Evolutionary conservation across 805 yeast species (phyloP).

Genomic region (Metschnikowia henanensis): DNA sequence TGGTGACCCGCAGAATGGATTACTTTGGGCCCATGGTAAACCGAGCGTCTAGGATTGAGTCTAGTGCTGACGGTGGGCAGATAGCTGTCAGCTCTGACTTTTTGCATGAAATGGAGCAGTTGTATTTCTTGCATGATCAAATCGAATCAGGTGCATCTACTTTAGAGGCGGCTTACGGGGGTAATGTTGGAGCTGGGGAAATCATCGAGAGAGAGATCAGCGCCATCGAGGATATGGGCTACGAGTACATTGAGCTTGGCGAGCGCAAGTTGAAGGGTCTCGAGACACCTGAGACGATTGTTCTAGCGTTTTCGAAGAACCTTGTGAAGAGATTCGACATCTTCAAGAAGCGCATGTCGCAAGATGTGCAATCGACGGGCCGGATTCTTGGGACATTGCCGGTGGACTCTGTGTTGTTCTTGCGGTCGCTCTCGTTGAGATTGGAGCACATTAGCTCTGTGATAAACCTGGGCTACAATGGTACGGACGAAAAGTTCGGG

Average conservation of each 20-base stretch:
- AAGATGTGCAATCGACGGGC: constrained; percentile 21
- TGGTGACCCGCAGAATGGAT: constrained; percentile 96
- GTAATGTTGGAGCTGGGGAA: constrained; percentile 47
- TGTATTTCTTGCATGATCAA: constrained; percentile 48
- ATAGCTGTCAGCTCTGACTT: constrained; percentile 85
- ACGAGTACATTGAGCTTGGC: constrained; percentile 68
- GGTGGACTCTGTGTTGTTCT: constrained; percentile 46
- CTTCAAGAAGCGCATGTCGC: constrained; percentile 27
- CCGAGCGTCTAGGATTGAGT: constrained; percentile 88
- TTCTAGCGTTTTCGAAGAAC: constrained; percentile 70
- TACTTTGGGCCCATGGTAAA: constrained; percentile 99
- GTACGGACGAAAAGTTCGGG: constrained; percentile 27
- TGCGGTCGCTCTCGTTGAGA: constrained; percentile 55
- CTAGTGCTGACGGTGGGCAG: constrained; percentile 99
- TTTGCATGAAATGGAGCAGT: constrained; percentile 63
- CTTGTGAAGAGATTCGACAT: constrained; percentile 60
- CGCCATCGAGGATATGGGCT: constrained; percentile 67
- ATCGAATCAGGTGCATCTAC: constrained; percentile 28
- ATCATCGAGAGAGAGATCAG: constrained; percentile 64
- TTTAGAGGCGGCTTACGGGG: constrained; percentile 45
- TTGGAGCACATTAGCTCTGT: constrained; percentile 58
- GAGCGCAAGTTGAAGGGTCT: constrained; percentile 90
- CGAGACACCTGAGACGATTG: constrained; percentile 87
- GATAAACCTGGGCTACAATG: constrained; percentile 42
- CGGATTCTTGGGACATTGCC: constrained; percentile 40